Conservation (phyloP, 768 basidiomycete genomes). For the Boletales sp. region DNA sequence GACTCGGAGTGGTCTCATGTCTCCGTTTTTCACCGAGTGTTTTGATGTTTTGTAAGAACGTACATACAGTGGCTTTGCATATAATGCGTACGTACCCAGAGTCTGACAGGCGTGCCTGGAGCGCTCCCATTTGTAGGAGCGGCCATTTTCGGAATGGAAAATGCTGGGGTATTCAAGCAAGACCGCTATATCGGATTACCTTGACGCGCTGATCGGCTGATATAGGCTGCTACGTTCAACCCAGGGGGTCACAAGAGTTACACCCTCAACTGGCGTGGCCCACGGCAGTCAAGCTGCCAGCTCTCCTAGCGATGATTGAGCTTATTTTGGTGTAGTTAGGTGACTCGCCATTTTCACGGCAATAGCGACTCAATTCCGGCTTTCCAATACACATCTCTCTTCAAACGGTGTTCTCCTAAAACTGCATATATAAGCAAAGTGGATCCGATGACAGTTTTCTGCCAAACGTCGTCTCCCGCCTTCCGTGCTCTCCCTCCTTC, state of each 20-base stretch:
- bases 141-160: background rate
- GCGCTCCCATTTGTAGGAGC: background rate
- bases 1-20: no score
- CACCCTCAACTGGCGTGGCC: background rate
- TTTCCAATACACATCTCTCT: background rate
- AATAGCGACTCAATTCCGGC: background rate
- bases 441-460: no score
- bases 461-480: background rate
- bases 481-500: background rate
- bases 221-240: background rate
- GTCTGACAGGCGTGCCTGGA: no score
- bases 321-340: background rate
- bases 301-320: background rate
- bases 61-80: no score
- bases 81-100: no score
- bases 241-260: background rate
- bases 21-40: no score
- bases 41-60: no score
- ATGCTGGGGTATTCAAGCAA: background rate
- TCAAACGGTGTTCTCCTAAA: background rate
- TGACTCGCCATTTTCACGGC: background rate
- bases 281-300: background rate
- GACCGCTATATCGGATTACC: background rate
- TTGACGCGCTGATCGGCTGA: background rate
- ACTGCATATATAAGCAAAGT: background rate